Evolutionary conservation across 2,329 filamentous ascomycete genomes (phyloP).

Genomic region (Lachnellula subtilissima): DNA sequence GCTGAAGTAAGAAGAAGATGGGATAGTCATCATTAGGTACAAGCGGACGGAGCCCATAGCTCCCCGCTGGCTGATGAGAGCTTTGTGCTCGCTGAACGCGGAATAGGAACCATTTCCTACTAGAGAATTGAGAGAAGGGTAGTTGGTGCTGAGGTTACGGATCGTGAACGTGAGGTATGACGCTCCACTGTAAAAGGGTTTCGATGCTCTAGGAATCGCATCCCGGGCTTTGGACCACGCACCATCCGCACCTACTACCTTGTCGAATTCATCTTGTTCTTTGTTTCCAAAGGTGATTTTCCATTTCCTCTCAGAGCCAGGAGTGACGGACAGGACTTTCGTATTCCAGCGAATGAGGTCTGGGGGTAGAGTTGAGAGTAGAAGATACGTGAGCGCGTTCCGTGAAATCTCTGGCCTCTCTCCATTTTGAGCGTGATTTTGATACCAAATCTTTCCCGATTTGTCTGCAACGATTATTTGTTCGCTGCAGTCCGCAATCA

Average conservation of each 20-base stretch:
- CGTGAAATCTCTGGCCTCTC: slow-evolving; percentile 10
- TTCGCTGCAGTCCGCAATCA: slow-evolving; percentile 25
- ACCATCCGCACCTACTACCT: slow-evolving; percentile 41
- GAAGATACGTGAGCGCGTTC: slow-evolving; percentile 9
- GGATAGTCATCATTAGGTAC: slow-evolving; percentile 12
- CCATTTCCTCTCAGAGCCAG: neutral
- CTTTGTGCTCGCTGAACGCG: slow-evolving; percentile 4
- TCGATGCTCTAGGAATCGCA: neutral
- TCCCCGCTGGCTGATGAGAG: slow-evolving; percentile 13
- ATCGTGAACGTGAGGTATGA: slow-evolving; percentile 19
- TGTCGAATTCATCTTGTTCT: slow-evolving; percentile 27
- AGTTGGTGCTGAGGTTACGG: neutral
- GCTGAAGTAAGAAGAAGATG: neutral
- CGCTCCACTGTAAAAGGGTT: slow-evolving; percentile 7
- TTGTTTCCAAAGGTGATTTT: neutral
- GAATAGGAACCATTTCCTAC: slow-evolving; percentile 13
- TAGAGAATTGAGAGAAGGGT: slow-evolving; percentile 8
- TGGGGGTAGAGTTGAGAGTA: slow-evolving; percentile 1
- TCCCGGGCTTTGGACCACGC: slow-evolving; percentile 36
- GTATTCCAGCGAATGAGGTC: slow-evolving; percentile 9
- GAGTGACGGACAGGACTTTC: slow-evolving; percentile 5
- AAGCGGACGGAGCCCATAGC: slow-evolving; percentile 9
- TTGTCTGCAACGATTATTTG: slow-evolving; percentile 37
- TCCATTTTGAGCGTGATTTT: neutral
- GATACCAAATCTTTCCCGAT: slow-evolving; percentile 24